Base-by-base conservation (phyloP, 2,329 filamentous ascomycete genomes). In the Davidsoniella australis region DNA sequence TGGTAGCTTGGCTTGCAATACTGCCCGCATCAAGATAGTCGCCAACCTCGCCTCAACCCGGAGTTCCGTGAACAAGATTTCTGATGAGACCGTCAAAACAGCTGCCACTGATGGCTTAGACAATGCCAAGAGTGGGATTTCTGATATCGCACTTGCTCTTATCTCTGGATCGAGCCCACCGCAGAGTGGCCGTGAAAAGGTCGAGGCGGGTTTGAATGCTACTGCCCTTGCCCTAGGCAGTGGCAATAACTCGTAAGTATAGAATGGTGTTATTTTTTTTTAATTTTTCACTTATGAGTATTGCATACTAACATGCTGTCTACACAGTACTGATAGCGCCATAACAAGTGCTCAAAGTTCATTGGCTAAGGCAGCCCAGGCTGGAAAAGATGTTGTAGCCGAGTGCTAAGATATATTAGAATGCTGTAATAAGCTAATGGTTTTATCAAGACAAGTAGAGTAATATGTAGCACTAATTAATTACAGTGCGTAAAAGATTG, bases 11-110 rank as follows among this genome's bases (percentile, higher is more conserved):
- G 26, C 47, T 33, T 53, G 51, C 51, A 51, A 50, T 37, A 10
- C 47, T 29, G 51, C 51, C 17, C 51, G 51, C 14, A n/a, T 45
- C 48, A 41, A 49, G 29, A 53, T 53, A 14, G 2, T 53, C 7
- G 38, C 45, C 14, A 48, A 44, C 10, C 51, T 53, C 12, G 29
- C 37, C 24, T 23, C 48, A 14, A 50, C 51, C 36, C 47, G 45
- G 16, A n/a, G 16, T 16, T 40, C 41, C 29, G 45, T 53, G 16
- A 26, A 43, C 7, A 26, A 47, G 7, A 48, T 53, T 40, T 39
- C 44, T 2, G 48, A 53, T 17, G 12, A 18, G 4, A 17, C 44
- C 14, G 42, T 50, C 48, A 38, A 49, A 39, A 10, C 40, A 5
- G 48, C 45, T 18, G 51, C 51, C 33, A 45, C 9, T 10, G 16